Conservation (phyloP, 2,329 filamentous ascomycete genomes). For the Apiospora kogelbergensis region DNA sequence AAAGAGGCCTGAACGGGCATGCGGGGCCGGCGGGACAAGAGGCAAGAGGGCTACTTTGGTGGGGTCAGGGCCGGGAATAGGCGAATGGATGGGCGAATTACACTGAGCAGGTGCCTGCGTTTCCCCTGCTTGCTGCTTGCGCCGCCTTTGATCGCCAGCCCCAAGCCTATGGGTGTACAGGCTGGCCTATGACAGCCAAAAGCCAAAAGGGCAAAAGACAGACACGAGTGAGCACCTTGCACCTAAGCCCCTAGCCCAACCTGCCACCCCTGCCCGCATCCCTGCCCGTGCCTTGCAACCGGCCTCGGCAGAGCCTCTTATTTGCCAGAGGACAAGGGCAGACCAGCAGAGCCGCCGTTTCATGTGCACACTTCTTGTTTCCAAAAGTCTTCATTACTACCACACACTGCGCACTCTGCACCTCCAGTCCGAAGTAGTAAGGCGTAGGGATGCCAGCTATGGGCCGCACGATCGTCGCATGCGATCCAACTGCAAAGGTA, state of each 20-base stretch:
- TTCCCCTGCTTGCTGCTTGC: not conserved
- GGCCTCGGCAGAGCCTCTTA: conserved; percentile 1
- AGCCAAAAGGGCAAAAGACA: not conserved
- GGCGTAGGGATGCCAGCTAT: not conserved
- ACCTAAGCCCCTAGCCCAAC: too few relatives aligned
- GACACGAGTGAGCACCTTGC: not conserved
- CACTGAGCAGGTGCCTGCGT: not conserved
- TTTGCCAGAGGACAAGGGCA: not conserved
- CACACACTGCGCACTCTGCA: not conserved
- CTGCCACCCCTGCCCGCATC: not conserved
- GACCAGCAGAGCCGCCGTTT: conserved; percentile 4
- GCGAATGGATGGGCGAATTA: too few relatives aligned
- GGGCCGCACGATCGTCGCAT: not conserved
- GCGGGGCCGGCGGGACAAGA: not conserved
- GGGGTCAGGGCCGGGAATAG: not conserved
- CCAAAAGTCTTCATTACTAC: conserved; percentile 6
- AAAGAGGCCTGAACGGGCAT: not conserved
- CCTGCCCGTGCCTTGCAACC: not conserved
- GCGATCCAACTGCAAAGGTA: not conserved
- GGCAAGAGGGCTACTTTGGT: not conserved
- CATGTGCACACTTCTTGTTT: conserved; percentile 1
- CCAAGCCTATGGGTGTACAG: not conserved
- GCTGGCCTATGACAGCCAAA: too few relatives aligned
- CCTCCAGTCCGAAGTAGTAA: not conserved
- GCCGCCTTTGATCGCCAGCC: not conserved